Base-by-base conservation (phyloP, 164 flowering plant species). In the Macadamia integrifolia region DNA sequence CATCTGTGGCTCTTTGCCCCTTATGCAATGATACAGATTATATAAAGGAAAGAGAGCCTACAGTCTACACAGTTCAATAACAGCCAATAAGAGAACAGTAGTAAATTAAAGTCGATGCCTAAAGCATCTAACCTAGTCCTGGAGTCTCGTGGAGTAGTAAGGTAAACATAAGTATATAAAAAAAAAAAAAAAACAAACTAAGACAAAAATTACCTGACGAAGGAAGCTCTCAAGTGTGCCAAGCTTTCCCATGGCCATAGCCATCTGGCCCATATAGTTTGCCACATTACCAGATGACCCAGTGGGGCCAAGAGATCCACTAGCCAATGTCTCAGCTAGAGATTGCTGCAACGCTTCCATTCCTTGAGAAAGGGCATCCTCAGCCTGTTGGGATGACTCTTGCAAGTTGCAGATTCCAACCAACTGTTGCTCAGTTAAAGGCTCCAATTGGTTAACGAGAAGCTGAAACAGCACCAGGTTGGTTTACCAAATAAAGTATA, bases 261-360 rank as follows among this genome's bases (percentile, higher is more conserved):
- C 69, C 69, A 66, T 66, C 53, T 66, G 69, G 14, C 58, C 74
- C 74, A 71, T 71, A 62, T 71, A 71, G 74, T 71, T 71, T 30
- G 74, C 74, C n/a, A 71, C 74, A 59, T 71, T 65, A 10, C 69
- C 74, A 18, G 73, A 60, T n/a, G 73, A 64, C 12, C 72, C 67
- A 1, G 72, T 57, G 55, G 66, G 60, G 8, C 66, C 69, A 48
- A 60, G 64, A 18, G 74, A 43, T 13, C 74, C 74, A 43, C 49
- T 58, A 43, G 74, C 67, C 58, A 71, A 42, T 17, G 74, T 71
- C 57, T 71, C 74, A 1, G 74, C 74, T 44, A 71, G 65, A n/a
- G 74, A 71, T 32, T 71, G 74, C 55, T 71, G 74, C 60, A 43
- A 61, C 9, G 65, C 52, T 60, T 74, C 68, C 69, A 66, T 66